Evolutionary conservation across 2,329 filamentous ascomycete species (phyloP).

Genomic region (Colletotrichum abscissum): DNA sequence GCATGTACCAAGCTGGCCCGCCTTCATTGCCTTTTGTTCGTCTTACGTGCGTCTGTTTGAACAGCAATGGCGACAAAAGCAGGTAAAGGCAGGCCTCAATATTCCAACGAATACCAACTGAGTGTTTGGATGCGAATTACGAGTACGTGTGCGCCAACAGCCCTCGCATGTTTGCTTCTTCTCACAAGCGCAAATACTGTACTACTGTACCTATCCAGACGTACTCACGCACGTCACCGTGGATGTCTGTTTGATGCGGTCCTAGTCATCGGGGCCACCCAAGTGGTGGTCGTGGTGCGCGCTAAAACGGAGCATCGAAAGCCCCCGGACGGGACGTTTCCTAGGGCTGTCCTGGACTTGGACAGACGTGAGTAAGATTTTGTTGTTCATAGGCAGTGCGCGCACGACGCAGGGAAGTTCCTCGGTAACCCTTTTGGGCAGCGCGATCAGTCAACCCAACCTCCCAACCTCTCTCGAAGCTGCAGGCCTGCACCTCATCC

Average conservation of each 20-base stretch:
- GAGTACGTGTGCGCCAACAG: background rate
- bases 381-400: conserved; percentile 10
- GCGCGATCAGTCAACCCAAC: conserved; percentile 24
- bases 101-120: background rate
- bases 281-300: background rate
- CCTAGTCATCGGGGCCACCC: background rate
- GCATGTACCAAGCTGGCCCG: background rate
- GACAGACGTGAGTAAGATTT: background rate
- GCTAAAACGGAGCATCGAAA: background rate
- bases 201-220: background rate
- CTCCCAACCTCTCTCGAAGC: conserved; percentile 15
- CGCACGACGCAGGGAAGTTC: conserved; percentile 11
- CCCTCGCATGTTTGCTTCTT: background rate
- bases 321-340: background rate
- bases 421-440: conserved; percentile 31
- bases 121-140: background rate
- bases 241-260: background rate
- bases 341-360: background rate
- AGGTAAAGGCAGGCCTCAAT: background rate
- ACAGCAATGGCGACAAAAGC: conserved; percentile 3
- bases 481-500: conserved; percentile 26
- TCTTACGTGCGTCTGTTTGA: conserved; percentile 16
- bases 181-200: background rate
- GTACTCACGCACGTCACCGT: background rate
- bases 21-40: conserved; percentile 18